Conservation (phyloP, 495 filamentous ascomycete genomes). For the Penicillium diatomitis region DNA sequence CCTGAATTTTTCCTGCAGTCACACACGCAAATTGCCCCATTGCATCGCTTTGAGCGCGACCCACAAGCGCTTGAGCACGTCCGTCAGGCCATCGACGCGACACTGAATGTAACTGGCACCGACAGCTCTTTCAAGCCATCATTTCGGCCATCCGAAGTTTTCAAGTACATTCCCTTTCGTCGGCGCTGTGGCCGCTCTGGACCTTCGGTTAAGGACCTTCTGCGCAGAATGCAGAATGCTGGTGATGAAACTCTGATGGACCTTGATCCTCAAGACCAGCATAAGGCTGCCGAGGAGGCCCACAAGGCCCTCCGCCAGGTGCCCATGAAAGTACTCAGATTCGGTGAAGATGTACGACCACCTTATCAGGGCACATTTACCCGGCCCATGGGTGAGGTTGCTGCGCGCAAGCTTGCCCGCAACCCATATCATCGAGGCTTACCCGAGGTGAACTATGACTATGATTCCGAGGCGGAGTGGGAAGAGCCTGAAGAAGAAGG, state of each 20-base stretch:
- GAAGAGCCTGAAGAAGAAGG: constrained; percentile 73
- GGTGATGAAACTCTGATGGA: constrained; percentile 4
- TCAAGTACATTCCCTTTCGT: constrained; percentile 47
- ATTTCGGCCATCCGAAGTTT: constrained; percentile 48
- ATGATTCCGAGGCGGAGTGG: constrained; percentile 97
- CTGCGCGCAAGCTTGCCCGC: constrained; percentile 52
- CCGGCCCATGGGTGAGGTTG: constrained; percentile 35
- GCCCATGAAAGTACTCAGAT: constrained; percentile 69
- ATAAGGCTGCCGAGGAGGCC: constrained; percentile 23
- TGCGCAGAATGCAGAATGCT: constrained; percentile 43
- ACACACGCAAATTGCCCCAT: constrained; percentile 52
- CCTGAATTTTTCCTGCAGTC: constrained; percentile 68
- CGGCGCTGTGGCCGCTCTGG: constrained; percentile 42
- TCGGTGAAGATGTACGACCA: constrained; percentile 80
- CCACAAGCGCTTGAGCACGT: constrained; percentile 39
- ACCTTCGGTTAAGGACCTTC: constrained; percentile 56
- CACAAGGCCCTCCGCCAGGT: constrained; percentile 50
- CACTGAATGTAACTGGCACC: constrained; percentile 14
- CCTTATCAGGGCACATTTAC: constrained; percentile 84
- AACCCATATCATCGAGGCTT: constrained; percentile 57
- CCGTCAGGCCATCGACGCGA: constrained; percentile 41
- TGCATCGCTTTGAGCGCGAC: constrained; percentile 46
- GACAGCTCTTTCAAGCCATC: constrained; percentile 13
- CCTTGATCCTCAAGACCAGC: constrained; percentile 5
- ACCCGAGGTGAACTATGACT: constrained; percentile 77